A percentile compares a stretch with the other conserved stretches of the same genome.
phyloP scores from a whole-genome alignment of 1,139 yeast species.

The Magnusiomyces clavatus region DNA sequence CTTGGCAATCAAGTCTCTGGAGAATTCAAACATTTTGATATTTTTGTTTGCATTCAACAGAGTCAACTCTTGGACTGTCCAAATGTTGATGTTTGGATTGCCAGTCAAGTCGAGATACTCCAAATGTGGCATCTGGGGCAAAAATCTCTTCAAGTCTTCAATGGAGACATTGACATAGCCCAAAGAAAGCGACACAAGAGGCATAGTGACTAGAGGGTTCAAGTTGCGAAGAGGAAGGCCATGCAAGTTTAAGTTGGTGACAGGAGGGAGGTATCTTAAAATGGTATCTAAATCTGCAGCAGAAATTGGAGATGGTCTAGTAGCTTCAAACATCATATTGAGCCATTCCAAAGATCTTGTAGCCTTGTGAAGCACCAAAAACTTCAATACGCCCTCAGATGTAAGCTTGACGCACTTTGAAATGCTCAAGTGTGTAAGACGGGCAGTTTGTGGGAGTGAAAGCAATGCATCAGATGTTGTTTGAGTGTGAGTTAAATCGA shows the following conservation, averaged over 20 bases:
- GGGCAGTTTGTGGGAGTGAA: conserved; percentile 44
- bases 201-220: conserved; percentile 46
- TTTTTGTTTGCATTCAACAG: conserved; percentile 35
- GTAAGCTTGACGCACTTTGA: conserved; percentile 73
- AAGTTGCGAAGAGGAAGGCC: conserved; percentile 68
- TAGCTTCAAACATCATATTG: conserved; percentile 63
- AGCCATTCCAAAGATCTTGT: conserved; percentile 60
- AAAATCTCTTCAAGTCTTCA: conserved; percentile 43
- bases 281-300: conserved; percentile 35
- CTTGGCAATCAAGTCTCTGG: conserved; percentile 28
- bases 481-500: conserved; percentile 79
- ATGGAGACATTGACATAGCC: conserved; percentile 50
- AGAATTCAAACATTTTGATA: conserved; percentile 35
- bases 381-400: conserved; percentile 64
- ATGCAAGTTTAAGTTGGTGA: conserved; percentile 58
- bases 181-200: conserved; percentile 53
- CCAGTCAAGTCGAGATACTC: conserved; percentile 47
- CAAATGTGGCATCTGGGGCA: conserved; percentile 32
- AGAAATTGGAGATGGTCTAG: conserved; percentile 55
- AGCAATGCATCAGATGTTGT: conserved; percentile 52
- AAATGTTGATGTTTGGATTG: conserved; percentile 40
- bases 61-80: conserved; percentile 46
- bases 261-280: conserved; percentile 38
- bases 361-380: conserved; percentile 67
- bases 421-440: conserved; percentile 68